These are phyloP conservation scores for Kalanchoe fedtschenkoi DNA, from an alignment of 164 flowering plant genomes.

Conservation along the genomic window DNA sequence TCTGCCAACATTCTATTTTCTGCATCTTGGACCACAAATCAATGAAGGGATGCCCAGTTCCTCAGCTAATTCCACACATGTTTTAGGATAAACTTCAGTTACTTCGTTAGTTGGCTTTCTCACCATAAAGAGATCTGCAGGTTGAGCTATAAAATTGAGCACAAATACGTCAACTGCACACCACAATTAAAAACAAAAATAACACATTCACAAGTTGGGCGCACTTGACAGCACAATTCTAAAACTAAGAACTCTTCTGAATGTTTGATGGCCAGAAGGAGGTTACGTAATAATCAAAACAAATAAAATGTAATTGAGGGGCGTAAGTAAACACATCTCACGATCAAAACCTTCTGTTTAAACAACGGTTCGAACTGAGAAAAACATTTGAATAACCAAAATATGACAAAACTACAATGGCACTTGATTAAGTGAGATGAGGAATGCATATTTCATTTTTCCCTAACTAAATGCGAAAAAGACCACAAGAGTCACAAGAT, in stretches of 20 bases:
- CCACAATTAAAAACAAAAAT: neutral
- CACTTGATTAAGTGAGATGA: no score
- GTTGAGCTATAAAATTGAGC: neutral
- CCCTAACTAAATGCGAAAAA: no score
- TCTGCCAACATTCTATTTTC: constrained; percentile 73
- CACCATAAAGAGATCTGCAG: constrained; percentile 56
- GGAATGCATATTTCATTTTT: no score
- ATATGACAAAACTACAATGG: no score
- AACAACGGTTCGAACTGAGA: no score
- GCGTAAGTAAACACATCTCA: neutral
- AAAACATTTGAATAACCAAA: neutral
- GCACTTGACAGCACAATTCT: neutral
- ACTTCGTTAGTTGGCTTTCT: constrained; percentile 64
- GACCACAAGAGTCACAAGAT: neutral
- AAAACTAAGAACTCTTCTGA: neutral
- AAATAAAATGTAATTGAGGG: neutral
- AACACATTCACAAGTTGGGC: neutral
- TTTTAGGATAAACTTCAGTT: constrained; percentile 60
- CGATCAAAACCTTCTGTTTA: neutral
- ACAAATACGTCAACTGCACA: neutral
- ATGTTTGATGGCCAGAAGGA: neutral
- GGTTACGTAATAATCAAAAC: neutral
- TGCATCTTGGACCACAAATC: constrained; percentile 92
- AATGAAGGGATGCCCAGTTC: constrained; percentile 44
- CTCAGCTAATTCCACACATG: constrained; percentile 56